Conservation (phyloP, 257 asterid genomes). For the Cinchona pubescens region DNA sequence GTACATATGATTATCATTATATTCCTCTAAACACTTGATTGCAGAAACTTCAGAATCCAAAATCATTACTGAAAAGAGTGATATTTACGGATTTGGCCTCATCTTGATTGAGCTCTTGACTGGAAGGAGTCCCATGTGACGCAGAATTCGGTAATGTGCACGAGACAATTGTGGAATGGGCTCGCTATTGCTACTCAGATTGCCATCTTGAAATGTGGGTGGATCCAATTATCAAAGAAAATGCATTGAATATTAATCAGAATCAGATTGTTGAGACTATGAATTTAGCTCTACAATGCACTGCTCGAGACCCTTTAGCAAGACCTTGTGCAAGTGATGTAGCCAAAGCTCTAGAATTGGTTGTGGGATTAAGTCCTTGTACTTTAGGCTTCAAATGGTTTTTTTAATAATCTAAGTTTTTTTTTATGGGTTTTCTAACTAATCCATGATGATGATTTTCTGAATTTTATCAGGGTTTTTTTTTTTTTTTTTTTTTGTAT, state of each 20-base stretch:
- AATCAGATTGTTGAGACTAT: constrained; percentile 64
- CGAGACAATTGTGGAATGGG: constrained; percentile 67
- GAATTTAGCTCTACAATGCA: constrained; percentile 79
- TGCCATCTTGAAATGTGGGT: constrained; percentile 77
- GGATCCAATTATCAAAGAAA: constrained; percentile 42
- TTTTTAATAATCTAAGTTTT: constrained; percentile 25
- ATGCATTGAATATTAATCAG: constrained; percentile 28
- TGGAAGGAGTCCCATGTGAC: constrained; percentile 56
- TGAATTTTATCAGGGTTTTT: constrained; percentile 15
- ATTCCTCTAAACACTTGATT: not conserved
- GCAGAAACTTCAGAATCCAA: constrained; percentile 44
- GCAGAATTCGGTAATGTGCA: constrained; percentile 50
- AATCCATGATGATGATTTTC: constrained; percentile 13
- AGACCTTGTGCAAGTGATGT: constrained; percentile 54
- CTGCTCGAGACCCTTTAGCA: constrained; percentile 59
- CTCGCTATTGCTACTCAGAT: constrained; percentile 75
- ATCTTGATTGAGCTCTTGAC: constrained; percentile 67
- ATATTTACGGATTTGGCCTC: constrained; percentile 62
- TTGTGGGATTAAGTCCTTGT: constrained; percentile 44
- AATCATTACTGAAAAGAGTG: constrained; percentile 41
- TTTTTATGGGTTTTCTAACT: constrained; percentile 17
- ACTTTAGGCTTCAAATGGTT: constrained; percentile 41
- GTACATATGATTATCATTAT: constrained; percentile 17
- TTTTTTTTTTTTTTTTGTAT: constrained; percentile 4
- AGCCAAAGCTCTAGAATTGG: constrained; percentile 45